These are phyloP conservation scores for Globisporangium alternatum DNA, from an alignment of 352 stramenopile genomes.

Conservation along the genomic window DNA sequence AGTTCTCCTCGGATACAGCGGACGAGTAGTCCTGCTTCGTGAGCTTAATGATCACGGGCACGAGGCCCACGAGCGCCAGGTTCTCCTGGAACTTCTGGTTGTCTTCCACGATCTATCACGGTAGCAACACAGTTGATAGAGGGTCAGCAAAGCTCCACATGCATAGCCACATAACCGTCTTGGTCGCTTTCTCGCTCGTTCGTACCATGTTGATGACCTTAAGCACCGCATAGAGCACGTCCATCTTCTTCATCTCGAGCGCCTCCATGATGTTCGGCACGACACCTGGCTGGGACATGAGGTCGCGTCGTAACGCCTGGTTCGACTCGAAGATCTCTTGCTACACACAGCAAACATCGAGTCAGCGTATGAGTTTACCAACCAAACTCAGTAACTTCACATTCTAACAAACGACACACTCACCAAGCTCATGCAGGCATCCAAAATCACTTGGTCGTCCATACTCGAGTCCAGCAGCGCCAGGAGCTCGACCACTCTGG, in stretches of 20 bases:
- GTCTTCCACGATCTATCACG: conserved; percentile 81
- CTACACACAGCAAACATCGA: conserved; percentile 18
- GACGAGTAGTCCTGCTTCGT: conserved; percentile 47
- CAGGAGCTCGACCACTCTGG: conserved; percentile 72
- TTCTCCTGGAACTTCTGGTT: conserved; percentile 92
- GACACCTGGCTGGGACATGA: conserved; percentile 90
- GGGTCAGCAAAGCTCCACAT: neutral
- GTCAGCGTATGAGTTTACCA: conserved; percentile 1
- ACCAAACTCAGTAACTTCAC: neutral
- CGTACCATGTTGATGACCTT: conserved; percentile 82
- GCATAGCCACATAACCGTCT: neutral
- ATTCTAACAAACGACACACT: neutral
- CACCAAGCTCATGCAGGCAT: conserved; percentile 73
- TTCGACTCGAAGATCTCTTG: conserved; percentile 84
- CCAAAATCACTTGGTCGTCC: conserved; percentile 83
- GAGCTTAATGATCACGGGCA: conserved; percentile 91
- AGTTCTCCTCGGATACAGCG: conserved; percentile 1
- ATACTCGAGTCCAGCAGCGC: conserved; percentile 80
- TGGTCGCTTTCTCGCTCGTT: neutral
- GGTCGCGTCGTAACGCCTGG: conserved; percentile 58
- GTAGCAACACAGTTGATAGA: neutral
- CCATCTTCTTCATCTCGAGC: conserved; percentile 89
- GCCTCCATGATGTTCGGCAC: conserved; percentile 93
- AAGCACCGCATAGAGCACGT: conserved; percentile 84
- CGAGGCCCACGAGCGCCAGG: conserved; percentile 85